Evolutionary conservation across 257 asterid species (phyloP), one percentile per base, ranked within the genome.

Genomic region (Nicotiana undulata): DNA sequence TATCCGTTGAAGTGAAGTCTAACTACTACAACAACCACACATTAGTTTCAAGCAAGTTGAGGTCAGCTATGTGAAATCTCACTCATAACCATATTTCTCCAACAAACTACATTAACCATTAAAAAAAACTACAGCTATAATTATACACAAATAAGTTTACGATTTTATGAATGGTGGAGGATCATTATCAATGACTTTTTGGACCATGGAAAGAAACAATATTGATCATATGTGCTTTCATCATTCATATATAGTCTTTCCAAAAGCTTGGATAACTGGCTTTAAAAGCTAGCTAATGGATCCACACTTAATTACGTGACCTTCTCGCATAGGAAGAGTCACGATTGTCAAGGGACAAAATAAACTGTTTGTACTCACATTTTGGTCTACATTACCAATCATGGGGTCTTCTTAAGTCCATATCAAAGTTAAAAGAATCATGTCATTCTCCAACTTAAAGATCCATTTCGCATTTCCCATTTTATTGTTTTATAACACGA

Each of bases 251-350:
- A 55, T 16, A 40, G 26, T 53, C 86, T 89, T 84, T 83, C 66
- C 26, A 81, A 86, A 92, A 84, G 93, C 84, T 84, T 81, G 81
- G 86, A 82, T 88, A 82, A 85, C 75, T 82, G 22, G 65, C 22
- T 13, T 26, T 16, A 59, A 77, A 77, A 77, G 37, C 13, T n/a
- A 76, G 32, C 44, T 31, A 64, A 22, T 76, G 32, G 65, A 55
- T 56, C 51, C 32, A 32, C 32, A 40, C 13, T 56, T 56, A 22
- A 22, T 85, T 81, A 80, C 84, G 40, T 82, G 89, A 79, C 91
- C 88, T 87, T 84, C 87, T 82, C 83, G 86, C 78, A 81, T 59
- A 82, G 85, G 83, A 89, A 86, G 89, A 85, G 89, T 85, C 89
- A 84, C 64, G 46, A 64, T 18, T 18, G 13, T 18, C 60, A 46